Evolutionary conservation across 176 grass and related monocot species (phyloP), one percentile per base, ranked within the genome.

Genomic region (Cymbopogon citratus): DNA sequence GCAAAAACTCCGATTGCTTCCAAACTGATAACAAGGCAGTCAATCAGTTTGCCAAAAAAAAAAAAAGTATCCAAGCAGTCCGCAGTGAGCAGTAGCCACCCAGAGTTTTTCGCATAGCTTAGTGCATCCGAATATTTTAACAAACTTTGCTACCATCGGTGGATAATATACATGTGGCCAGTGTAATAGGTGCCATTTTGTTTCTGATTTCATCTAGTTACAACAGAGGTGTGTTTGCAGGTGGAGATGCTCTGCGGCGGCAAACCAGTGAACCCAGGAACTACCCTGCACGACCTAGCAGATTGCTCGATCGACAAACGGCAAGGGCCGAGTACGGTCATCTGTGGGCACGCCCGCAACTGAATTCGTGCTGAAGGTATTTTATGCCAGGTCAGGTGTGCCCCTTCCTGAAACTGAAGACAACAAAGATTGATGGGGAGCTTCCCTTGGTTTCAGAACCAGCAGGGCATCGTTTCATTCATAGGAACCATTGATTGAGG

Each of bases 201-300:
- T 64, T 78, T 27, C 44, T 52, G 18, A 23, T 80, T 75, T 52
- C 12, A 6, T 52, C 29, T 49, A 44, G 3, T 6, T 52, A 68
- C 73, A 82, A 61, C 26, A 11, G 77, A 63, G 87, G 25, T 29
- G 27, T 83, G 46, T 12, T 83, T 86, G 74, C 88, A 90, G 88
- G 79, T 90, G 39, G 74, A 90, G 62, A 57, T 90, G 27, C 25
- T 74, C 67, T 90, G 84, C 2, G 38, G 38, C 38, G 83, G 88
- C 67, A 78, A 62, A 40, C 63, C 21, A 67, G 79, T 90, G 60
- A 82, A n/a, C 79, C 79, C 60, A 51, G 61, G 60, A 41, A 36
- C 74, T 46, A 68, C 79, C 40, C 45, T 90, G 46, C 88, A 83
- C 21, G 88, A 86, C 40, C 39, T 90, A 66, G 68, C 39, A 21